Conservation (phyloP, 2,329 filamentous ascomycete species). For the Xylariaceae sp. region DNA sequence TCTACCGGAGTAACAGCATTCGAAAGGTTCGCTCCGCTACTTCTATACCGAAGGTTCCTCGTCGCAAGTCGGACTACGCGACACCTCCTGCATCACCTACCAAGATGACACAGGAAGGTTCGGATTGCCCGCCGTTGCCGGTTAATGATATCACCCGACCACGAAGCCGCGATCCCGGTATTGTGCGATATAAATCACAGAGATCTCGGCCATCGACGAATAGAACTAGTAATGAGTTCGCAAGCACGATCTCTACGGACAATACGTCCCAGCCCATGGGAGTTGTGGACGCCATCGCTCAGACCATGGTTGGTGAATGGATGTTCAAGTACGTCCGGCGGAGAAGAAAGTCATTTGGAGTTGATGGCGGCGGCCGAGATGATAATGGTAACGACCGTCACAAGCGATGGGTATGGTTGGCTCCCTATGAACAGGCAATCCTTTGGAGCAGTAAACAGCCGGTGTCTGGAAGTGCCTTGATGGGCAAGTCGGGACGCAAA, state of each 20-base stretch:
- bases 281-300: constrained; percentile 93
- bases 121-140: constrained; percentile 66
- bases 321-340: constrained; percentile 88
- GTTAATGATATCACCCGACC: constrained; percentile 66
- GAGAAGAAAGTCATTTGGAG: constrained; percentile 83
- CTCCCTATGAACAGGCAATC: constrained; percentile 90
- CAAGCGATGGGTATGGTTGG: constrained; percentile 97
- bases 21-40: constrained; percentile 83
- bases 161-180: constrained; percentile 39
- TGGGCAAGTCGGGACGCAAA: constrained; percentile 94
- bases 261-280: constrained; percentile 63
- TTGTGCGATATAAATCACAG: constrained; percentile 41
- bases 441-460: constrained; percentile 99
- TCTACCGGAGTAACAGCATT: constrained; percentile 56
- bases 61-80: constrained; percentile 51
- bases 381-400: constrained; percentile 74
- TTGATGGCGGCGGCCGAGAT: constrained; percentile 62
- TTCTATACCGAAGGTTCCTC: constrained; percentile 56
- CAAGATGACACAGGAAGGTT: constrained; percentile 63
- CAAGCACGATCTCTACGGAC: constrained; percentile 47
- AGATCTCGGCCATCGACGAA: constrained; percentile 56
- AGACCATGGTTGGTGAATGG: constrained; percentile 98
- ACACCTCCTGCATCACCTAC: constrained; percentile 63
- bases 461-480: constrained; percentile 74
- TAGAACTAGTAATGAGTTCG: constrained; percentile 45